Evolutionary conservation across 805 yeast genomes (phyloP), one percentile per base, ranked within the genome.

Genomic region (Starmerella sirachaensis): DNA sequence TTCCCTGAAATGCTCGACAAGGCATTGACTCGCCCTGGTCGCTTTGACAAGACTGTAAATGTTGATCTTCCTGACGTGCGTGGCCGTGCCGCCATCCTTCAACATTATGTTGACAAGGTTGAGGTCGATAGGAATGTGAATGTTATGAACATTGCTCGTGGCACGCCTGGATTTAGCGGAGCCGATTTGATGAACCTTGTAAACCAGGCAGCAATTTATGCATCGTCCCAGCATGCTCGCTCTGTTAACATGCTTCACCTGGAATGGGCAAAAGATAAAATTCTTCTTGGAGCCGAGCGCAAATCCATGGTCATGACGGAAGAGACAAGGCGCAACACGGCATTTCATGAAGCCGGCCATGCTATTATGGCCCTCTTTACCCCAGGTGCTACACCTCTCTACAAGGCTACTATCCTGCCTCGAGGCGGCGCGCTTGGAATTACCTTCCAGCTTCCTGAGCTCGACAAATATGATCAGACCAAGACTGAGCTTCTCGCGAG

Each of bases 201-300:
- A 28, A 91, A 91, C 62, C 96, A 91, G 60, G 99, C 99, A 12
- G 99, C 99, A 3, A 85, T 91, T 32, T 79, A 80, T 56, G 99
- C 98, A 0, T 84, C 96, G 20, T 95, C 85, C 55, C 74, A 78
- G 53, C 79, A 82, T 48, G 97, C 97, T 1, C 71, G 84, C 25
- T 70, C 86, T 18, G 98, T 91, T 19, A 83, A 78, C 54, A 81
- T 84, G 93, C 58, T 61, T 31, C 97, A 91, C 60, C 76, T 91
- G 46, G 99, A 91, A 60, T 91, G 98, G 98, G 98, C 99, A 29
- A 91, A 91, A 61, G 99, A 91, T 62, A 91, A 91, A 63, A 91
- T 93, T 40, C 66, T 93, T 55, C 76, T 91, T 81, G 99, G 99
- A 37, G 97, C 97, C 25, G 99, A 93, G 51, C 80, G 93, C 59